Conservation (phyloP, 1,284 basidiomycete genomes). For the Polyporus tsugae region DNA sequence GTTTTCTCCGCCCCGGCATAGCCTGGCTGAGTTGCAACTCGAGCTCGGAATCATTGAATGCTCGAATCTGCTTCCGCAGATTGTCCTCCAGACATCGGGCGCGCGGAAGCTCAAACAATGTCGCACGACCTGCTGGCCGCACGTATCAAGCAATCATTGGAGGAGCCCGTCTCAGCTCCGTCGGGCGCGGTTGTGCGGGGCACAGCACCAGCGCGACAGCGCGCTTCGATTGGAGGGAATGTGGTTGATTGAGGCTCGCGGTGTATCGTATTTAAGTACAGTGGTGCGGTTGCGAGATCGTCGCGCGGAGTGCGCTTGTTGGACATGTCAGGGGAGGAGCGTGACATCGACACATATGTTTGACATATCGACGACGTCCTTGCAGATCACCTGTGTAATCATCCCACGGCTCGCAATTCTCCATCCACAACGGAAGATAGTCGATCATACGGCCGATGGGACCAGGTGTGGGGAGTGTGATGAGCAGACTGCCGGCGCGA, state of each 20-base stretch:
- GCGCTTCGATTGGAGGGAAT: neutral
- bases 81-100: neutral
- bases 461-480: neutral
- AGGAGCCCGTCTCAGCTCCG: conserved; percentile 3
- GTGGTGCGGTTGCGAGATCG: conserved; percentile 1
- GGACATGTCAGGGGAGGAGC: conserved; percentile 2
- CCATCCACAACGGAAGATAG: neutral
- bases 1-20: conserved; percentile 9
- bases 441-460: conserved; percentile 1
- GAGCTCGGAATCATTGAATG: neutral
- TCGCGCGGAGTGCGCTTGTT: conserved; percentile 6
- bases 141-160: neutral
- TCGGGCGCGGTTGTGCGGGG: conserved; percentile 1
- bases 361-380: conserved; percentile 8
- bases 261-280: neutral
- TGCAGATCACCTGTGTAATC: conserved; percentile 7
- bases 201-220: conserved; percentile 15
- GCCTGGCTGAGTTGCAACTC: conserved; percentile 9
- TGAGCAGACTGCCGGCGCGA: neutral
- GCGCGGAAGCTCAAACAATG: neutral
- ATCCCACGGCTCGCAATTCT: conserved; percentile 2
- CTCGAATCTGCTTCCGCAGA: neutral
- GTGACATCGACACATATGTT: neutral
- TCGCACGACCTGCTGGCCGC: neutral
- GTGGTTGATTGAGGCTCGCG: conserved; percentile 3